Evolutionary conservation across 371 early-diverging fungal species (phyloP), one percentile per base, ranked within the genome.

Genomic region (Mucor saturninus): DNA sequence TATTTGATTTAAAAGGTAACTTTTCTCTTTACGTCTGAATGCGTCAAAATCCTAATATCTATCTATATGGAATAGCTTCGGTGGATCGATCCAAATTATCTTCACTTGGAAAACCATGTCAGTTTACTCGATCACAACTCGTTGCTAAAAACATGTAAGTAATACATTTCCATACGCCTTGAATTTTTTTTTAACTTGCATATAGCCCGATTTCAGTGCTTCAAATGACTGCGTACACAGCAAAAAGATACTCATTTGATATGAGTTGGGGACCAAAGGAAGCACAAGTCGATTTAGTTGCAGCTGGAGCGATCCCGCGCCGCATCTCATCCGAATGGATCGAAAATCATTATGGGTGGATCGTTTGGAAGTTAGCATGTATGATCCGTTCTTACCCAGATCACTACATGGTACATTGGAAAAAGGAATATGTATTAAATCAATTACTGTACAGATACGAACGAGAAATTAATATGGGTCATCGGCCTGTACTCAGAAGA

Each of bases 361-460:
- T 93, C 60, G 81, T 91, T 0, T 91, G 92, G 93, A 91, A 91
- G 62, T 54, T 89, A 1, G 91, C 93, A 0, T 72, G 83, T 45
- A 62, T 84, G 64, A 75, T 84, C 31, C 74, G 90, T 48, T 74
- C 81, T 0, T 90, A 78, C 75, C 91, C 92, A 5, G 50, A 75
- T 9, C 39, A 72, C 10, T 74, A 76, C 31, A 11, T 11, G 1
- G 51, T 54, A 4, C 72, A 73, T 61, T 91, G 89, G 83, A 73
- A 54, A n/a, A 70, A 74, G 4, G 38, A 61, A 10, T 71, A 66
- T 31, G 82, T 92, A 0, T 13, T 88, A 9, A 66, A 85, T 5
- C 91, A 91, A 59, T 72, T 94, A 7, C 48, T 67, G 6, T 91
- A 85, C 52, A 21, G 89, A 64, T 92, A 92, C 58, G 91, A 92